phyloP scores from a whole-genome alignment of 164 flowering plant species.

The Nymphaea thermarum region DNA sequence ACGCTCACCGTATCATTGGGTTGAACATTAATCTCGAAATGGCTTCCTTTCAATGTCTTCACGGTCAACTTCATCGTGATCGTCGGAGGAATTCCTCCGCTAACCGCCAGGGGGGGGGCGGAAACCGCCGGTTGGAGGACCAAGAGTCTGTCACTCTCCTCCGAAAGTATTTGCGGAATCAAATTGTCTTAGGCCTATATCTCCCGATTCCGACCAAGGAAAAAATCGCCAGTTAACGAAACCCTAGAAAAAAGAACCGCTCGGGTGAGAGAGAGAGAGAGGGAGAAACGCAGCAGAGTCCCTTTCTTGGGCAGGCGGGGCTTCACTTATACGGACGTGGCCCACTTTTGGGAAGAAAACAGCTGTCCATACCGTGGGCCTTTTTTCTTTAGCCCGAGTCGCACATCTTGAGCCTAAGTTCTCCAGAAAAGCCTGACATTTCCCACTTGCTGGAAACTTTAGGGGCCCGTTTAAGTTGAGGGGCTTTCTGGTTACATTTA shows the following conservation, averaged over 20 bases:
- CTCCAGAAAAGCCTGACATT: too few relatives aligned
- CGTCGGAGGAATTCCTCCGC: neutral
- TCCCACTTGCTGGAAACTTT: too few relatives aligned
- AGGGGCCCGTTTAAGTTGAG: too few relatives aligned
- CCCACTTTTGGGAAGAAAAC: too few relatives aligned
- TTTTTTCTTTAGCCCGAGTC: too few relatives aligned
- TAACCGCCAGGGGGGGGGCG: neutral
- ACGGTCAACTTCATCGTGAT: slow-evolving; percentile 87
- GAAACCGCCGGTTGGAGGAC: neutral
- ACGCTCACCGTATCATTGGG: slow-evolving; percentile 60
- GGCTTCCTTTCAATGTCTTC: slow-evolving; percentile 94
- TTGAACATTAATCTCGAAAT: slow-evolving; percentile 85
- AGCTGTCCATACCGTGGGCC: too few relatives aligned
- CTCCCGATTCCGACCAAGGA: neutral
- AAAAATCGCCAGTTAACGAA: neutral
- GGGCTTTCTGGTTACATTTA: too few relatives aligned
- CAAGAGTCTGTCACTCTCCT: neutral
- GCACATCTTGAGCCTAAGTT: too few relatives aligned
- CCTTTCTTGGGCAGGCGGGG: too few relatives aligned
- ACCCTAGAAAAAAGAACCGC: neutral
- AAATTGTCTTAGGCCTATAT: too few relatives aligned
- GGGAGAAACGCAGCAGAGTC: neutral
- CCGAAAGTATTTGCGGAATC: neutral
- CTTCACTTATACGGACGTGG: too few relatives aligned
- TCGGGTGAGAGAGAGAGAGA: neutral